Conservation (phyloP, 2,329 filamentous ascomycete genomes). For the Aspergillus hortae region DNA sequence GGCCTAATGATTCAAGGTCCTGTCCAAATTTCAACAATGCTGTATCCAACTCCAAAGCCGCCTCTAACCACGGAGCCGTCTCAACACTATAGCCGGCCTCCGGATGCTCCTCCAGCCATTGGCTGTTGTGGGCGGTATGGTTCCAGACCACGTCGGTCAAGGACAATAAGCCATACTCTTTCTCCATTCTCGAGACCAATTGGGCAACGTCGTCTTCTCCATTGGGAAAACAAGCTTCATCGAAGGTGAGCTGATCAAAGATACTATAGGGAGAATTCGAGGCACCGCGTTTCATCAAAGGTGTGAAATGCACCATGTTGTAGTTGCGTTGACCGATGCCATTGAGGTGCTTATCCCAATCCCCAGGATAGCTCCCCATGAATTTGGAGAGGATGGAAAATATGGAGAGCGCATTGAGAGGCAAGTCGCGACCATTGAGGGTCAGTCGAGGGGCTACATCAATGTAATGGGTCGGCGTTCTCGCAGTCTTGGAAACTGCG, state of each 20-base stretch:
- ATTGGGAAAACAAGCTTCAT: slow-evolving; percentile 73
- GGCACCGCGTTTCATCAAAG: slow-evolving; percentile 77
- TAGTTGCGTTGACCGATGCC: slow-evolving; percentile 90
- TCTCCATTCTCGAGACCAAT: slow-evolving; percentile 77
- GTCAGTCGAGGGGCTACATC: slow-evolving; percentile 82
- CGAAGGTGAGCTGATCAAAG: slow-evolving; percentile 86
- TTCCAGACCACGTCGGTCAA: slow-evolving; percentile 97
- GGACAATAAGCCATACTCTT: slow-evolving; percentile 77
- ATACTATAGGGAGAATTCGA: slow-evolving; percentile 98
- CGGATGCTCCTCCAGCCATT: slow-evolving; percentile 90
- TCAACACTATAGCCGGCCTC: slow-evolving; percentile 92
- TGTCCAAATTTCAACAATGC: slow-evolving; percentile 65
- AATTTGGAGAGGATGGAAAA: slow-evolving; percentile 97
- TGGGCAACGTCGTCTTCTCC: slow-evolving; percentile 78
- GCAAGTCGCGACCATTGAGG: slow-evolving; percentile 70
- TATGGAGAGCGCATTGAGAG: slow-evolving; percentile 81
- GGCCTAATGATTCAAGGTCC: slow-evolving; percentile 61
- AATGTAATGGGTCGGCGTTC: slow-evolving; percentile 81
- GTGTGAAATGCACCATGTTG: slow-evolving; percentile 99
- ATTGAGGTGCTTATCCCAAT: slow-evolving; percentile 85
- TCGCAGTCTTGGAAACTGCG: slow-evolving; percentile 53
- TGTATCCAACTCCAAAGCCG: slow-evolving; percentile 71
- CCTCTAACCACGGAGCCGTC: slow-evolving; percentile 71
- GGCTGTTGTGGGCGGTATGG: slow-evolving; percentile 92
- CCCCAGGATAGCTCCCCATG: slow-evolving; percentile 85